phyloP scores from a whole-genome alignment of 2,329 filamentous ascomycete species.

The Penicillium digitatum region DNA sequence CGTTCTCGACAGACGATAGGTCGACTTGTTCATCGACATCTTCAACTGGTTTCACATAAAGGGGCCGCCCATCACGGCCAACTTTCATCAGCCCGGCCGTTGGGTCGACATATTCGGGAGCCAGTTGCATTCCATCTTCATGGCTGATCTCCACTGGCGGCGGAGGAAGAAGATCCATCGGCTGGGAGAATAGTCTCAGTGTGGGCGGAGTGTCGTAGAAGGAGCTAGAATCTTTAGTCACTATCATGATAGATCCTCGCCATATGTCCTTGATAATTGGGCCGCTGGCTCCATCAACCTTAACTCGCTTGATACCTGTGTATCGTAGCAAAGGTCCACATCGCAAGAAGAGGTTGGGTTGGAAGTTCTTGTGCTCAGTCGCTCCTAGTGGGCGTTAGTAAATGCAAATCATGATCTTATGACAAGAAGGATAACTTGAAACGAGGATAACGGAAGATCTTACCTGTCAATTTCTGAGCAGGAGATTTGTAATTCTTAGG shows the following conservation, averaged over 20 bases:
- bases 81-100: conserved; percentile 83
- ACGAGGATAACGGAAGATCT: conserved; percentile 1
- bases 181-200: conserved; percentile 80
- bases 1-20: conserved; percentile 72
- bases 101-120: conserved; percentile 80
- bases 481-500: conserved; percentile 35
- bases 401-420: not conserved
- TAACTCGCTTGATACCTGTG: conserved; percentile 68
- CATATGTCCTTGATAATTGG: conserved; percentile 69
- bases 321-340: conserved; percentile 89
- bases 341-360: conserved; percentile 77
- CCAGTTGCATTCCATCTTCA: conserved; percentile 56
- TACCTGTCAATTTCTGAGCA: conserved; percentile 33
- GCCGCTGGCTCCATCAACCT: conserved; percentile 32
- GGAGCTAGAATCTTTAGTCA: conserved; percentile 79
- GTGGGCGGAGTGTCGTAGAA: conserved; percentile 75
- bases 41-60: conserved; percentile 87
- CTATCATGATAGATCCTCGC: conserved; percentile 93
- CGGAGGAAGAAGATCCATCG: conserved; percentile 74
- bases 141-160: conserved; percentile 66
- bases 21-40: conserved; percentile 75
- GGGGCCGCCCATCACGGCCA: conserved; percentile 75
- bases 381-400: conserved; percentile 41
- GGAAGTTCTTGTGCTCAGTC: conserved; percentile 61
- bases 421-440: not conserved